These are phyloP conservation scores for Delitschia confertaspora DNA, from an alignment of 495 filamentous ascomycete species.

Conservation along the genomic window DNA sequence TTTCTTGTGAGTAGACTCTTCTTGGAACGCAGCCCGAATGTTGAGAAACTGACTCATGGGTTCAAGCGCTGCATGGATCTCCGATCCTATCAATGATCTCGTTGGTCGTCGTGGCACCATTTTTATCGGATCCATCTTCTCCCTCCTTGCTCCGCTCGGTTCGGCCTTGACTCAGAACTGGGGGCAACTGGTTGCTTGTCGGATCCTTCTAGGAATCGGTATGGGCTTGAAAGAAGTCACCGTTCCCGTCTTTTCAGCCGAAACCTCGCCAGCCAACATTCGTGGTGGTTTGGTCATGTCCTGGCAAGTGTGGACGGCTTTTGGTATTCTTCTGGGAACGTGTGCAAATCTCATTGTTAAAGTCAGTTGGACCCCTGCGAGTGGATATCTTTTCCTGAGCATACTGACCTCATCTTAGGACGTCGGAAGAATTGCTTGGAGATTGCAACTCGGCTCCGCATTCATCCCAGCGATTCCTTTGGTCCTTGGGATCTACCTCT, in stretches of 20 bases:
- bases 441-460: conserved; percentile 55
- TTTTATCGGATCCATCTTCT: conserved; percentile 57
- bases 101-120: conserved; percentile 61
- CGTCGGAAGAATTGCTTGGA: conserved; percentile 49
- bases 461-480: conserved; percentile 66
- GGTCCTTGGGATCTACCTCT: conserved; percentile 52
- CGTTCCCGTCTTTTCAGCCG: conserved; percentile 55
- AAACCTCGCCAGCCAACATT: conserved; percentile 51
- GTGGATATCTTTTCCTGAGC: background rate
- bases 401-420: conserved; percentile 26
- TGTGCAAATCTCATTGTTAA: conserved; percentile 51
- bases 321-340: conserved; percentile 55
- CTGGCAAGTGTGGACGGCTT: conserved; percentile 51
- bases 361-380: conserved; percentile 5
- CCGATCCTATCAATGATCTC: conserved; percentile 59
- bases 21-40: background rate
- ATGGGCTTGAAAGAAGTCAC: conserved; percentile 54
- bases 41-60: conserved; percentile 24
- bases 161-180: conserved; percentile 57
- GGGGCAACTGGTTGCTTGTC: conserved; percentile 51
- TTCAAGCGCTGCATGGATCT: conserved; percentile 53
- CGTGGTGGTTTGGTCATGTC: conserved; percentile 57
- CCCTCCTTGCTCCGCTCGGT: conserved; percentile 52
- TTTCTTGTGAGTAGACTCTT: conserved; percentile 27
- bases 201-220: conserved; percentile 57